These are phyloP conservation scores for Trichocladium uniseriatum DNA, from an alignment of 495 filamentous ascomycete species.

Conservation along the genomic window DNA sequence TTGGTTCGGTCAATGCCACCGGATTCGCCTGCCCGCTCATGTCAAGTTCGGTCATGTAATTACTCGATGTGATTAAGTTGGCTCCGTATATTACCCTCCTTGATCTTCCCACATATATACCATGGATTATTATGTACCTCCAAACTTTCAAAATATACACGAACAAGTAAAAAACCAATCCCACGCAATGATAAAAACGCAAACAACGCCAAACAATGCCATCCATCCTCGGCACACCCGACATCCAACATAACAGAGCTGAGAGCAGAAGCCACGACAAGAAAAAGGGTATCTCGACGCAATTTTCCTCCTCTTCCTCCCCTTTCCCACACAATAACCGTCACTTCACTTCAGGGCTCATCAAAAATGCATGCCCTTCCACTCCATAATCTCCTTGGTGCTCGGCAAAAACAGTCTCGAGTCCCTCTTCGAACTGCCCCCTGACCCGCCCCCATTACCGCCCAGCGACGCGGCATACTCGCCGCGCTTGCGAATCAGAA, in stretches of 20 bases:
- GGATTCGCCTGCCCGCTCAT: too few relatives aligned
- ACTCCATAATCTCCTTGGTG: conserved; percentile 27
- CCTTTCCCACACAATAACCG: neutral
- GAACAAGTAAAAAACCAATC: too few relatives aligned
- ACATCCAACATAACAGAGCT: neutral
- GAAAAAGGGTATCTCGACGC: neutral
- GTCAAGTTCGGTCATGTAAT: too few relatives aligned
- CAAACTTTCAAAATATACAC: too few relatives aligned
- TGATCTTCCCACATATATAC: too few relatives aligned
- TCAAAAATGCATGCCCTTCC: conserved; percentile 14
- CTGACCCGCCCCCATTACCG: neutral
- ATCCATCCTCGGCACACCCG: neutral
- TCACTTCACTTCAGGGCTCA: neutral
- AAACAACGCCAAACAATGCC: too few relatives aligned
- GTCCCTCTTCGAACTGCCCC: conserved; percentile 4
- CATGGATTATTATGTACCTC: too few relatives aligned
- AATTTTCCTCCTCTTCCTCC: neutral
- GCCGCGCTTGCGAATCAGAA: conserved; percentile 23
- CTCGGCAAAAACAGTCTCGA: conserved; percentile 20
- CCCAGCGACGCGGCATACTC: conserved; percentile 16
- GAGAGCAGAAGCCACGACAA: neutral
- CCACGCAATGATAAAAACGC: too few relatives aligned
- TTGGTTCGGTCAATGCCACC: too few relatives aligned
- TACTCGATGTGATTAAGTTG: too few relatives aligned
- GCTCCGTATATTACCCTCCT: too few relatives aligned